Percentiles rank a stretch among this genome's conserved stretches.
These are phyloP conservation scores for Penicillium bovifimosum DNA, from an alignment of 495 filamentous ascomycete genomes.

Conservation along the genomic window DNA sequence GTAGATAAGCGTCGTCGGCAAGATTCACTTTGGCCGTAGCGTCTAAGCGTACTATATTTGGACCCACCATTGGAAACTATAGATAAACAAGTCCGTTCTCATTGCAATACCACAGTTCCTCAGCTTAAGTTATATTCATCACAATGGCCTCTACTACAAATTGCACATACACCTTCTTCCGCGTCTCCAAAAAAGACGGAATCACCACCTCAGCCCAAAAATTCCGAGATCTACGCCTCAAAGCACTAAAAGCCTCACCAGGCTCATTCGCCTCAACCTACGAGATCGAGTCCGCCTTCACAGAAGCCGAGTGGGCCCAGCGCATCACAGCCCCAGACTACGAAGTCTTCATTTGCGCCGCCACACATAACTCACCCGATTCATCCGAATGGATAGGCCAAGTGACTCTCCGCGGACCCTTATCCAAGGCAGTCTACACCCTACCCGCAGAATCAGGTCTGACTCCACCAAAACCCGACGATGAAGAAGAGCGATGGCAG, in stretches of 20 bases:
- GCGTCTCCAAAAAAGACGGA: slow-evolving; percentile 13
- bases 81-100: neutral
- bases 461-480: slow-evolving; percentile 9
- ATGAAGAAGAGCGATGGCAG: slow-evolving; percentile 29
- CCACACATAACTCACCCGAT: slow-evolving; percentile 10
- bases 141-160: slow-evolving; percentile 2
- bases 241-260: slow-evolving; percentile 17
- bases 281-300: slow-evolving; percentile 25
- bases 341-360: slow-evolving; percentile 31
- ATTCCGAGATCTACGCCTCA: slow-evolving; percentile 24
- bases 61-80: neutral
- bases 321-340: slow-evolving; percentile 12
- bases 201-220: slow-evolving; percentile 20
- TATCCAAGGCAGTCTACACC: slow-evolving; percentile 11
- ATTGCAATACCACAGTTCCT: too few species aligned
- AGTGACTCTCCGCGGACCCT: slow-evolving; percentile 29
- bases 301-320: slow-evolving; percentile 23
- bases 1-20: slow-evolving; percentile 3
- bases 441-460: slow-evolving; percentile 21
- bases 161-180: slow-evolving; percentile 16
- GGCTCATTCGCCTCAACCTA: slow-evolving; percentile 31
- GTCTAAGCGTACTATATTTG: neutral
- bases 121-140: neutral
- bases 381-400: slow-evolving; percentile 29
- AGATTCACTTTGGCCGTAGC: slow-evolving; percentile 10